Base-by-base conservation (phyloP, 2,329 filamentous ascomycete species). In the Fusarium nanum region DNA sequence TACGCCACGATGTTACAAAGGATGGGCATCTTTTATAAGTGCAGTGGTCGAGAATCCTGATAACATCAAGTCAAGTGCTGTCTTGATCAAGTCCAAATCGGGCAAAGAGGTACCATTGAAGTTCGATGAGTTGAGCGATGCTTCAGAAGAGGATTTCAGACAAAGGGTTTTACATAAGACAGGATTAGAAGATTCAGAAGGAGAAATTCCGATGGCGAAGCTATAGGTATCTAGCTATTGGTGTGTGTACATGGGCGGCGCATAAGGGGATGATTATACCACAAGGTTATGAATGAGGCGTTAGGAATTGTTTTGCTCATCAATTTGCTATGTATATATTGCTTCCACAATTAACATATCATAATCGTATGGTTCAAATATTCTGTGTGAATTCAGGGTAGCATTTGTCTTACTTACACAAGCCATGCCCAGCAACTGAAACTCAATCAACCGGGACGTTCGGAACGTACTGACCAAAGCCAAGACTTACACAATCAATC, bases 11-110 rank as follows among this genome's bases (percentile, higher is more conserved):
- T 91, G 88, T 72, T 85, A 88, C 60, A 77, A 83, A 16, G 80
- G 81, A 5, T 88, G 89, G 86, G 80, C 86, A 0, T 78, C 76
- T 3, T 93, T 93, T 67, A 85, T 89, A 25, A 79, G 70, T 27
- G 68, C 75, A 20, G 83, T 77, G 3, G 81, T 83, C 3, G 75
- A 80, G 45, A 75, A 80, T 6, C 76, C 80, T 0, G 70, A 41
- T 6, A 61, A 63, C 16, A 74, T 85, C 10, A 58, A 70, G 50
- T 81, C 83, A 6, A 81, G 77, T 12, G 87, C 85, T 28, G 81
- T 79, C 16, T 79, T 68, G 34, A 78, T 90, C 58, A 81, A 80
- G 73, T 84, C 87, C 8, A 86, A 82, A 79, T 86, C 83, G 4
- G 71, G 88, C 46, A 75, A 85, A 66, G 87, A 89, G 76, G 76